Conservation (phyloP, 176 grass and related monocot species). For the Chloris gayana region DNA sequence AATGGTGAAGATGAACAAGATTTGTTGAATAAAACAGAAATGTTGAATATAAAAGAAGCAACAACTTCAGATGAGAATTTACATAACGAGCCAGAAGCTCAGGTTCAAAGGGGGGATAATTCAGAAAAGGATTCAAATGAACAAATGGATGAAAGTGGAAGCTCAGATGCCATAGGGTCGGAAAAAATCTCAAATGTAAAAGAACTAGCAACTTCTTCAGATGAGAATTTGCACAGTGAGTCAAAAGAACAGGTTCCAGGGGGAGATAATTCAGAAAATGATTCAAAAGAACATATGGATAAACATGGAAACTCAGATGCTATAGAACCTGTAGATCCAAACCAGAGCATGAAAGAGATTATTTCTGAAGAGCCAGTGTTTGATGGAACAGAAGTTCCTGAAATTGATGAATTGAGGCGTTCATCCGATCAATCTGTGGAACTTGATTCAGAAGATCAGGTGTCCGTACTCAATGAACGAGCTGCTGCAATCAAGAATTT, state of each 20-base stretch:
- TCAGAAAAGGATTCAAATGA: slow-evolving; percentile 40
- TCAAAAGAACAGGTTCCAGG: slow-evolving; percentile 35
- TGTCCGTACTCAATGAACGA: slow-evolving; percentile 67
- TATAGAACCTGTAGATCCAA: slow-evolving; percentile 42
- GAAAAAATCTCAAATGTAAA: slow-evolving; percentile 42
- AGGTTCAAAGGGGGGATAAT: slow-evolving; percentile 25
- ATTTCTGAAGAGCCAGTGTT: slow-evolving; percentile 82
- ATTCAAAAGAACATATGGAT: slow-evolving; percentile 29
- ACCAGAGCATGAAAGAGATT: slow-evolving; percentile 48
- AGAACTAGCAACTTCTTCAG: slow-evolving; percentile 34
- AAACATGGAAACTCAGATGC: slow-evolving; percentile 38
- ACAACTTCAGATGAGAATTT: slow-evolving; percentile 21
- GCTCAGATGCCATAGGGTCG: slow-evolving; percentile 29
- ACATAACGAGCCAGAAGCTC: slow-evolving; percentile 33
- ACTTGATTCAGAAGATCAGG: slow-evolving; percentile 48
- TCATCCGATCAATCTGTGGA: slow-evolving; percentile 51
- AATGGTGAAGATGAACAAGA: slow-evolving; percentile 42
- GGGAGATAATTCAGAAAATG: slow-evolving; percentile 36
- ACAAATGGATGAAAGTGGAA: slow-evolving; percentile 35
- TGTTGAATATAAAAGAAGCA: slow-evolving; percentile 43
- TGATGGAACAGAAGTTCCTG: slow-evolving; percentile 85
- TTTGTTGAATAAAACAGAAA: slow-evolving; percentile 50
- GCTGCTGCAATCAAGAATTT: slow-evolving; percentile 85
- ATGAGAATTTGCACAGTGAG: slow-evolving; percentile 29
- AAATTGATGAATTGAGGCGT: slow-evolving; percentile 60